Percentiles rank a stretch among this genome's conserved stretches.
Conservation (phyloP, 2,329 filamentous ascomycete genomes). For the Madurella mycetomatis region DNA sequence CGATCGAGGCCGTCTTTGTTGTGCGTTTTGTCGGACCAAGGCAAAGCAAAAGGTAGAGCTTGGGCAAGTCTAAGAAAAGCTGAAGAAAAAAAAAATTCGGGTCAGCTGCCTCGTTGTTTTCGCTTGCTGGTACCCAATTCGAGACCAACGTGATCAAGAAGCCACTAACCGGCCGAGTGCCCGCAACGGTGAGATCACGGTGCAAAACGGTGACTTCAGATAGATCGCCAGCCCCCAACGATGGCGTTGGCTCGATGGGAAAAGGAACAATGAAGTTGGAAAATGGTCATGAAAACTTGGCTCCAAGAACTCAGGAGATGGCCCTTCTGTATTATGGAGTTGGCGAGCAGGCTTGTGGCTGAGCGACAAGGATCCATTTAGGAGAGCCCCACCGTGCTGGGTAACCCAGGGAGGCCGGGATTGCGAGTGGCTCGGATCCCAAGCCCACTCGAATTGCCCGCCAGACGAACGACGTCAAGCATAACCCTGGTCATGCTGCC, state of each 20-base stretch:
- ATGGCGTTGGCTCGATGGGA: conserved; percentile 9
- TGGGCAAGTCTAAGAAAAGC: background rate
- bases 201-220: background rate
- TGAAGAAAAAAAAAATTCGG: conserved; percentile 11
- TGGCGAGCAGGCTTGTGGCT: conserved; percentile 22
- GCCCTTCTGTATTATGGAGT: conserved; percentile 20
- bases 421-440: conserved; percentile 20
- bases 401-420: conserved; percentile 23
- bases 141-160: conserved; percentile 9
- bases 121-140: conserved; percentile 11
- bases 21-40: background rate
- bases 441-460: conserved; percentile 2
- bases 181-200: background rate
- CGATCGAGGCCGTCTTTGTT: background rate
- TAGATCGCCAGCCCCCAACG: conserved; percentile 6
- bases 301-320: conserved; percentile 26
- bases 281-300: conserved; percentile 20
- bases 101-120: conserved; percentile 14
- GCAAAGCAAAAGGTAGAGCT: background rate
- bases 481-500: conserved; percentile 1
- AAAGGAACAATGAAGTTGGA: conserved; percentile 2
- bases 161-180: background rate
- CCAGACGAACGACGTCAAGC: background rate
- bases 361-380: conserved; percentile 19
- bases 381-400: conserved; percentile 14